Evolutionary conservation across 768 basidiomycete genomes (phyloP).

Genomic region (Cubamyces lactineus): DNA sequence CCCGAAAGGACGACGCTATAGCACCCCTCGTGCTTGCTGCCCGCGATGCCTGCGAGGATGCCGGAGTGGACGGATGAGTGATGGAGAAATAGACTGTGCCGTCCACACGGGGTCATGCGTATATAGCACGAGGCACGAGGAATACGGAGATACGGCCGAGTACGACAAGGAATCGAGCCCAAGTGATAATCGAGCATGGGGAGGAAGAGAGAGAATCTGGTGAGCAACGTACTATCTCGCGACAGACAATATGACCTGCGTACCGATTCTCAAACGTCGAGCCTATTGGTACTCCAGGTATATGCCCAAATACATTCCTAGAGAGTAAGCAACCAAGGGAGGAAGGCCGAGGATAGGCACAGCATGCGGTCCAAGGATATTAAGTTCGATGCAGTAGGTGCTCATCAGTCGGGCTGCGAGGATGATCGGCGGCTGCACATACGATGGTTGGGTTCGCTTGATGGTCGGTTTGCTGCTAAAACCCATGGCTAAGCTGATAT

Average conservation of each 20-base stretch:
- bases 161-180: no score
- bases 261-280: constrained; percentile 23
- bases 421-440: not conserved
- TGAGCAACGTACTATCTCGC: not conserved
- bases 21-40: constrained; percentile 22
- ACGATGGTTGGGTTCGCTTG: constrained; percentile 10
- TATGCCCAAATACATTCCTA: constrained; percentile 18
- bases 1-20: constrained; percentile 28
- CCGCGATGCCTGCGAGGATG: constrained; percentile 27
- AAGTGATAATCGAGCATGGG: not conserved
- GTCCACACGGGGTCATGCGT: no score
- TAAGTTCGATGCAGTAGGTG: not conserved
- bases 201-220: not conserved
- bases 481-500: not conserved
- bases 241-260: not conserved
- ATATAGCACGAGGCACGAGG: no score
- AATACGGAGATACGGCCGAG: no score
- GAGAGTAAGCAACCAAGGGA: not conserved
- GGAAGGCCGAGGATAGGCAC: not conserved
- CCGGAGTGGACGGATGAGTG: constrained; percentile 22
- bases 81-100: constrained; percentile 13
- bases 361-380: not conserved
- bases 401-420: not conserved
- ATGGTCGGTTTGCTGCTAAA: constrained; percentile 9
- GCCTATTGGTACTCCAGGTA: constrained; percentile 14